These are phyloP conservation scores for Tuber microsphaerosporum DNA, from an alignment of 495 filamentous ascomycete species.

Conservation along the genomic window DNA sequence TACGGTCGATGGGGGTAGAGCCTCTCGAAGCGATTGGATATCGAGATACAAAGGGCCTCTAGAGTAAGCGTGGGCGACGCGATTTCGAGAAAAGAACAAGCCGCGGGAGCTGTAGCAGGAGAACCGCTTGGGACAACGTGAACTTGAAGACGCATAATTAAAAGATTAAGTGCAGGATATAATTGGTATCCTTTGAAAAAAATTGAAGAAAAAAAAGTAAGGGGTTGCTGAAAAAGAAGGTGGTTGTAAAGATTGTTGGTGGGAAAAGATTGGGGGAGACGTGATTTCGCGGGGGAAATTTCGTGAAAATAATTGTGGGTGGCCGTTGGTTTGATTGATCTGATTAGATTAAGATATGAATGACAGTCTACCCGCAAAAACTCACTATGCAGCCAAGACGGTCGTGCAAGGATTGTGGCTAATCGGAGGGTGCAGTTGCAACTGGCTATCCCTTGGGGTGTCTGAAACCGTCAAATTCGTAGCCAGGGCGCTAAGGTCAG, in stretches of 20 bases:
- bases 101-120: not conserved
- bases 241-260: not conserved
- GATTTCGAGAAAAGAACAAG: constrained; percentile 37
- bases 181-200: not conserved
- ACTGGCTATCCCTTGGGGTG: too few species aligned
- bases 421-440: too few species aligned
- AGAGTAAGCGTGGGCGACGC: constrained; percentile 29
- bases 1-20: constrained; percentile 39
- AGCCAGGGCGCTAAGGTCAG: too few species aligned
- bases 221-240: not conserved
- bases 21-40: constrained; percentile 26
- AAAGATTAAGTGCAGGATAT: not conserved
- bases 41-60: constrained; percentile 27
- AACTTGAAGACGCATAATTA: constrained; percentile 38
- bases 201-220: not conserved
- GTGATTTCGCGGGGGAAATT: not conserved
- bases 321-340: not conserved
- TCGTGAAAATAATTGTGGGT: not conserved
- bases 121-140: constrained; percentile 27
- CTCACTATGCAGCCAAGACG: too few species aligned
- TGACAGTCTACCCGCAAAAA: too few species aligned
- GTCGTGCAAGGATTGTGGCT: too few species aligned
- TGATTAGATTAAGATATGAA: constrained; percentile 2
- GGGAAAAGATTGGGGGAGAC: not conserved
- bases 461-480: too few species aligned